Evolutionary conservation across 176 grass and related monocot species (phyloP), one percentile per base, ranked within the genome.

Genomic region (Saccharum officinarum): DNA sequence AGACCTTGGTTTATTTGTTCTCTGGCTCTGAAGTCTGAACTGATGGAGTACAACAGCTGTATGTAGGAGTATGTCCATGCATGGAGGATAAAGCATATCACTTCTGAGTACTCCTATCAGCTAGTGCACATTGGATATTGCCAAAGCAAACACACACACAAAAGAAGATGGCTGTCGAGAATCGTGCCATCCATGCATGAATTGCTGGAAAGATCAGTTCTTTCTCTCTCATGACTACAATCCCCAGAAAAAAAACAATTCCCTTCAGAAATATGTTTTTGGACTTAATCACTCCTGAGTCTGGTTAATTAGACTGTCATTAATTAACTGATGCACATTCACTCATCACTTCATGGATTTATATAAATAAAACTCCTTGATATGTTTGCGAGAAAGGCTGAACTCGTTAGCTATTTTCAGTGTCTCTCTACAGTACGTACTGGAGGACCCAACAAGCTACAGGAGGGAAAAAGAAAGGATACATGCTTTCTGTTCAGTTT

Each of bases 1-100:
- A n/a, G n/a, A n/a, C n/a, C n/a, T 78, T n/a, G 69, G 78, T 49
- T n/a, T n/a, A n/a, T 77, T 57, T 75, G 31, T 78, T 74, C 38
- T 34, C 62, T 34, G 33, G n/a, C n/a, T n/a, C n/a, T n/a, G n/a
- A n/a, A n/a, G n/a, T 22, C 22, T 60, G 8, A 60, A 68, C 22
- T 85, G 16, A 37, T 63, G 34, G 15, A 80, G 71, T 69, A 55
- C 67, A 81, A 31, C 31, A 67, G 71, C 28, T 45, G 14, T 23
- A 22, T 69, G 22, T n/a, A n/a, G n/a, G n/a, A n/a, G n/a, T 25
- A 11, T n/a, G n/a, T n/a, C n/a, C 33, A 34, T 34, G 33, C 33
- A 50, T 79, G 76, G 31, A 57, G 67, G 67, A 46, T n/a, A n/a
- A n/a, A n/a, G n/a, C n/a, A n/a, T n/a, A n/a, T n/a, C n/a, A n/a